Percentiles rank a stretch among this genome's conserved stretches.
phyloP scores from a whole-genome alignment of 1,284 basidiomycete species.

The Ceratobasidium sp. region DNA sequence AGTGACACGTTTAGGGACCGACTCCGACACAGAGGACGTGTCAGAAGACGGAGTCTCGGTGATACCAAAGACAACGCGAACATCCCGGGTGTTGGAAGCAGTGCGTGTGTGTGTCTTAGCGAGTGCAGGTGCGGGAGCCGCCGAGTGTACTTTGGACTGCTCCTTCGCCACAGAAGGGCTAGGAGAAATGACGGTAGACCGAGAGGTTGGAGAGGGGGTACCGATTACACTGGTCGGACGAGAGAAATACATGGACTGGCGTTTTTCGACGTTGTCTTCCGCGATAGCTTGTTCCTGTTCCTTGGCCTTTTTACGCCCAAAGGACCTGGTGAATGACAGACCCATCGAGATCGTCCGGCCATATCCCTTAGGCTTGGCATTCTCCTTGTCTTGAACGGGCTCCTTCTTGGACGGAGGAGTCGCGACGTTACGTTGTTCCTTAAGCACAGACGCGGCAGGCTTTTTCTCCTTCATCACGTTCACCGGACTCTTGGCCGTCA shows the following conservation, averaged over 20 bases:
- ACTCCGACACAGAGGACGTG: not conserved
- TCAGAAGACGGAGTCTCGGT: not conserved
- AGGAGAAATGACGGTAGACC: not conserved
- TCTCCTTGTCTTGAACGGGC: constrained; percentile 31
- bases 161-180: not conserved
- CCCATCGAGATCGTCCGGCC: constrained; percentile 23
- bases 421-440: constrained; percentile 27
- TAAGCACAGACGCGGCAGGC: not conserved
- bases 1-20: not conserved
- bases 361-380: constrained; percentile 22
- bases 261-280: not conserved
- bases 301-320: constrained; percentile 34
- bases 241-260: constrained; percentile 29
- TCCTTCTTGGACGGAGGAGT: constrained; percentile 20
- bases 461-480: constrained; percentile 14
- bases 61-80: constrained; percentile 12
- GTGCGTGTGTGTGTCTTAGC: not conserved
- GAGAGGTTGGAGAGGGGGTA: not conserved
- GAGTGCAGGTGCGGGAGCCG: not conserved
- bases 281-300: not conserved
- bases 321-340: constrained; percentile 26
- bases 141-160: not conserved
- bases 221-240: not conserved
- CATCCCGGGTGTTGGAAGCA: constrained; percentile 15
- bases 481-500: not conserved